These are phyloP conservation scores for Sordariomycetes sp. DNA, from an alignment of 2,329 filamentous ascomycete species.

Conservation along the genomic window DNA sequence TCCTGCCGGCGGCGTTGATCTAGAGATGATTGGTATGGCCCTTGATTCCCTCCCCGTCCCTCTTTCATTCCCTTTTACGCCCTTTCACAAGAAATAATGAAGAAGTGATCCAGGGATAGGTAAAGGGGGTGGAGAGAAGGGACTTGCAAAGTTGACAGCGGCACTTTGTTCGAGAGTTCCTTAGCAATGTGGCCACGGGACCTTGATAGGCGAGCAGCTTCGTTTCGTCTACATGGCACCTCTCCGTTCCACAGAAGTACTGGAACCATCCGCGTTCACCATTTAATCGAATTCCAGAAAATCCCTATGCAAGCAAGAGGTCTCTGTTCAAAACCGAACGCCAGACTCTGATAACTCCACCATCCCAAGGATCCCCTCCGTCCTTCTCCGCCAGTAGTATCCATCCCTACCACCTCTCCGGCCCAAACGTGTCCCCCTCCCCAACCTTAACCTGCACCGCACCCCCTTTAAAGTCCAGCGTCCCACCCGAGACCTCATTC, in stretches of 20 bases:
- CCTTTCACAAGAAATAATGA: too few species aligned
- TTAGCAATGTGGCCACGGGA: too few species aligned
- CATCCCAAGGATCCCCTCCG: neutral
- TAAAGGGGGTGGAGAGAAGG: neutral
- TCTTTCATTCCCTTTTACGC: too few species aligned
- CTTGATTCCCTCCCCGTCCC: too few species aligned
- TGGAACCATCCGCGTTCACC: too few species aligned
- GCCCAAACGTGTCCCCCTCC: constrained; percentile 48
- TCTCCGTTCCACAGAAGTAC: too few species aligned
- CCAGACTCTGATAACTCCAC: too few species aligned
- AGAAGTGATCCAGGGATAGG: neutral
- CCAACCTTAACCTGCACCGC: constrained; percentile 42
- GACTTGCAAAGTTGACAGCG: constrained; percentile 40
- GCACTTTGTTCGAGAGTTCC: constrained; percentile 28
- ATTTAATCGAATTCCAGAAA: too few species aligned
- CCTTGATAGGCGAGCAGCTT: too few species aligned
- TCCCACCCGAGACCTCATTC: constrained; percentile 41
- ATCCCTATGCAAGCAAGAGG: too few species aligned
- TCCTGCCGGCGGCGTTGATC: constrained; percentile 51
- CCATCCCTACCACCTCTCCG: constrained; percentile 31
- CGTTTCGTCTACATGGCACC: too few species aligned
- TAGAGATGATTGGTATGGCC: neutral
- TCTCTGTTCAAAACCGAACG: too few species aligned
- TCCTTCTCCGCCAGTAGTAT: neutral
- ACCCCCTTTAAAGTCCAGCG: constrained; percentile 46